phyloP scores from a whole-genome alignment of 371 early-diverging fungal species.

The Mucor piriformis region DNA sequence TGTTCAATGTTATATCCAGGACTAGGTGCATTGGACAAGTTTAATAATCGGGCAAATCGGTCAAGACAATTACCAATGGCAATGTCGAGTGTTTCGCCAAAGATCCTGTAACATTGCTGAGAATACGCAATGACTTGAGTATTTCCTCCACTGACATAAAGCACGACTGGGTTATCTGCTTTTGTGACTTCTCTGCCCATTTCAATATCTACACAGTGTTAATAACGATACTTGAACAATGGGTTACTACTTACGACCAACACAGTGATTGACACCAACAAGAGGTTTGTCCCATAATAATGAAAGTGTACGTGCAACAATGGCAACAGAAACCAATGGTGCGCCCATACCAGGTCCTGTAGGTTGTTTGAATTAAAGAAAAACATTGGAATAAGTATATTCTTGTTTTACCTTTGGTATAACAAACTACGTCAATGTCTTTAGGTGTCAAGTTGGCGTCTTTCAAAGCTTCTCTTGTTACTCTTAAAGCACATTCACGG shows the following conservation, averaged over 20 bases:
- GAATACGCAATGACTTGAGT: slow-evolving; percentile 99
- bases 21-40: slow-evolving; percentile 95
- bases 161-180: slow-evolving; percentile 95
- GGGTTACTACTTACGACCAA: slow-evolving; percentile 74
- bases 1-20: slow-evolving; percentile 99
- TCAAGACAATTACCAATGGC: slow-evolving; percentile 99
- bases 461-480: slow-evolving; percentile 81
- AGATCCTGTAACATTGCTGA: slow-evolving; percentile 93
- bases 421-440: slow-evolving; percentile 95
- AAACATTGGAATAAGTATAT: neutral
- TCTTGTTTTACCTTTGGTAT: slow-evolving; percentile 76
- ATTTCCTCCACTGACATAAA: slow-evolving; percentile 99
- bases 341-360: slow-evolving; percentile 98
- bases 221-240: too few relatives aligned
- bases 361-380: neutral
- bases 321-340: slow-evolving; percentile 91
- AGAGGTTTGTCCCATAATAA: slow-evolving; percentile 93
- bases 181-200: slow-evolving; percentile 99
- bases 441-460: slow-evolving; percentile 74
- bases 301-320: slow-evolving; percentile 95
- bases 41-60: slow-evolving; percentile 94
- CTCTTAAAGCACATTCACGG: slow-evolving; percentile 75
- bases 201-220: slow-evolving; percentile 85
- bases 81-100: slow-evolving; percentile 99
- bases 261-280: slow-evolving; percentile 99